Conservation (phyloP, 2,329 filamentous ascomycete species). For the Fusarium staphyleae region DNA sequence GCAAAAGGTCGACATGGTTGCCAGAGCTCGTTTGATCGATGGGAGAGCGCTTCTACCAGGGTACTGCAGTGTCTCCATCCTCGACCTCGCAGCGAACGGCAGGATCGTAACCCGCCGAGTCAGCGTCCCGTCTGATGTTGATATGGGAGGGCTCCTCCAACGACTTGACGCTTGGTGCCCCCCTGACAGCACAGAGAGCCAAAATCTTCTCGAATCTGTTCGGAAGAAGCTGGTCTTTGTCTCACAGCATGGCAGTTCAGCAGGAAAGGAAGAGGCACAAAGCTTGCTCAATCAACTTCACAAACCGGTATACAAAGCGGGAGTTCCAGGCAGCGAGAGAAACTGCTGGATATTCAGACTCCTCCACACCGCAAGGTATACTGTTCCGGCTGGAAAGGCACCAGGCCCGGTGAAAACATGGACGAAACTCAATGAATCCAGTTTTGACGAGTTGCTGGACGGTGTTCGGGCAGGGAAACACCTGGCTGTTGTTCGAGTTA, state of each 20-base stretch:
- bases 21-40: conserved; percentile 28
- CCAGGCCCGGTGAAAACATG: conserved; percentile 23
- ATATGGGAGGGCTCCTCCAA: conserved; percentile 6
- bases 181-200: conserved; percentile 11
- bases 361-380: conserved; percentile 10
- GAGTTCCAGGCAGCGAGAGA: conserved; percentile 9
- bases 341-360: conserved; percentile 30
- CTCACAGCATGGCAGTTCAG: not conserved
- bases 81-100: conserved; percentile 27
- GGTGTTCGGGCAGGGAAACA: conserved; percentile 20
- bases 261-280: conserved; percentile 13
- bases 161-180: conserved; percentile 34
- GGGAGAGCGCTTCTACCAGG: conserved; percentile 26
- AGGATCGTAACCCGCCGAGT: conserved; percentile 18
- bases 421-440: conserved; percentile 16
- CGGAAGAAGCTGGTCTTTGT: conserved; percentile 12
- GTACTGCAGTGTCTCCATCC: conserved; percentile 24
- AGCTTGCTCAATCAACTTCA: conserved; percentile 2
- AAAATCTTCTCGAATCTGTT: conserved; percentile 6
- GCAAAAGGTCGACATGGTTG: conserved; percentile 25
- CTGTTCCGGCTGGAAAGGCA: conserved; percentile 15
- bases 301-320: not conserved
- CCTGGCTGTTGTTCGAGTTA: conserved; percentile 33
- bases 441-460: conserved; percentile 13
- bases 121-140: conserved; percentile 18